Base-by-base conservation (phyloP, 1,284 basidiomycete genomes). In the Trichosporon ovoides region DNA sequence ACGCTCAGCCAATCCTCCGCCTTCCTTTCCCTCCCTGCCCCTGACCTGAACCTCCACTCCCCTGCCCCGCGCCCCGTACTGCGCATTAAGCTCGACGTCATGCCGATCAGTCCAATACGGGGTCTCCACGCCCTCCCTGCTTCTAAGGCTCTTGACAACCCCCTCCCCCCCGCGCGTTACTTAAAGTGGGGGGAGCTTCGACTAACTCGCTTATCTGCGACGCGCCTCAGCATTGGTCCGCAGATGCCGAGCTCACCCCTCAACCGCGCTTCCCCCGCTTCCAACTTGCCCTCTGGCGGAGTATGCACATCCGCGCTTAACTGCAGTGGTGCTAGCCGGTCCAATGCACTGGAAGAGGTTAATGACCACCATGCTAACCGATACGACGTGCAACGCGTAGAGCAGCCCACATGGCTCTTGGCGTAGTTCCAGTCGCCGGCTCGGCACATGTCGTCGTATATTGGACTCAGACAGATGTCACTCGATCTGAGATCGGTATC, bases 51-150 rank as follows among this genome's bases (percentile, higher is more conserved):
- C n/a, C n/a, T n/a, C n/a, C n/a, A n/a, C n/a, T n/a, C n/a, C n/a
- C n/a, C n/a, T n/a, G 38, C 38, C 19, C 20, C 20, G 14, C 10
- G 7, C 7, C n/a, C 24, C 43, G 37, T 38, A 22, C 35, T 3
- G 35, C 35, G 13, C 13, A n/a, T 12, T 12, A n/a, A 13, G 16
- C 43, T 28, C 43, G 22, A 48, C 43, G 43, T 48, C 43, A 48
- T 48, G 43, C 16, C 43, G 43, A 48, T 48, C 43, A 48, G 43
- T 48, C 43, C 43, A 48, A 40, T 40, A 7, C 38, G 38, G 38
- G 19, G 38, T 13, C 43, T 24, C 43, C 43, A 22, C 43, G 18
- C 28, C 28, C 28, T 4, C 28, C n/a, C 28, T 9, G 5, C 5
- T 9, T n/a, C n/a, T n/a, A n/a, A n/a, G n/a, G n/a, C n/a, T n/a